phyloP scores from a whole-genome alignment of 768 basidiomycete species.

The Kwoniella dejecticola region DNA sequence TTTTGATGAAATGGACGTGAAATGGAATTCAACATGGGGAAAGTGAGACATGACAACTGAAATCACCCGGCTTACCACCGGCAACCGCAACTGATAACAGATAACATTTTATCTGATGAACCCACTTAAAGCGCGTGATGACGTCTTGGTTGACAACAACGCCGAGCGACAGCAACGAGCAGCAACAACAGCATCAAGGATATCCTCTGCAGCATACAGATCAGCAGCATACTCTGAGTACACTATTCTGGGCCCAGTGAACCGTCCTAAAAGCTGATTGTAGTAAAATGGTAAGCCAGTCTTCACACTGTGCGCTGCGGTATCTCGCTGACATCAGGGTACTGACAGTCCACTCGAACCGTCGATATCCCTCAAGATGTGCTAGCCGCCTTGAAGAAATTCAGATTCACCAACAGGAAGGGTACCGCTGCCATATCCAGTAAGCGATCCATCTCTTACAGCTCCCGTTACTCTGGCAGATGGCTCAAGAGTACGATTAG shows the following conservation, averaged over 20 bases:
- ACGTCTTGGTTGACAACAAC: neutral
- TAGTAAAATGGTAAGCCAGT: neutral
- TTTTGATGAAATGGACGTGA: too few species aligned
- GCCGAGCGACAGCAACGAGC: neutral
- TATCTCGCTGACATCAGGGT: too few species aligned
- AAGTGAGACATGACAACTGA: neutral
- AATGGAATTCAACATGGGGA: neutral
- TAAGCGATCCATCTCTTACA: constrained; percentile 21
- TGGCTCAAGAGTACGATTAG: neutral
- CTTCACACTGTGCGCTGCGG: neutral
- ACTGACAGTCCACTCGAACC: constrained; percentile 59
- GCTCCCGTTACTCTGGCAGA: too few species aligned
- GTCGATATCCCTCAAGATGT: constrained; percentile 82
- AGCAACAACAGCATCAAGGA: neutral
- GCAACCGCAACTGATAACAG: neutral
- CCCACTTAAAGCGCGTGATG: neutral
- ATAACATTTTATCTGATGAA: neutral
- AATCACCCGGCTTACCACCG: neutral
- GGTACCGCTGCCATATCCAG: constrained; percentile 65
- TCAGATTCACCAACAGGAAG: constrained; percentile 70
- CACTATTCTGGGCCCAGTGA: too few species aligned
- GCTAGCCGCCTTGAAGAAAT: constrained; percentile 78
- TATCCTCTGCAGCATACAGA: too few species aligned
- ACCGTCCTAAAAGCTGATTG: neutral
- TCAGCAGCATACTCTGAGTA: too few species aligned